Conservation (phyloP, 2,329 filamentous ascomycete genomes). For the Ophiosphaerella herpotricha region DNA sequence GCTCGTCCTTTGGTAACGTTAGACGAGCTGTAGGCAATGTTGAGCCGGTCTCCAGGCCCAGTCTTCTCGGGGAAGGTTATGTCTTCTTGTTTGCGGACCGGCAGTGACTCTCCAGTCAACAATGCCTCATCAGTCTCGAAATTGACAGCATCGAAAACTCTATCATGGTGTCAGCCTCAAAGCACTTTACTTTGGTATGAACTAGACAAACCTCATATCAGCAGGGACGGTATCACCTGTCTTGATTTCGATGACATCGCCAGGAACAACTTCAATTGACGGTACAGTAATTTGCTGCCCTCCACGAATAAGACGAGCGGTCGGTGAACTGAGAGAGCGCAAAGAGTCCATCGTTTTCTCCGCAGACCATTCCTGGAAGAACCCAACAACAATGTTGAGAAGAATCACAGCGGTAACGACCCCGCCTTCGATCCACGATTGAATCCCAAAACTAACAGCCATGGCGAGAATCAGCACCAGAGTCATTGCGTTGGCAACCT, state of each 20-base stretch:
- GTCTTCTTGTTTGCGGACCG: slow-evolving; percentile 67
- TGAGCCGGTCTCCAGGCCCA: slow-evolving; percentile 69
- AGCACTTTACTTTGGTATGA: too few species aligned
- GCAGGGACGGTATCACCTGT: slow-evolving; percentile 72
- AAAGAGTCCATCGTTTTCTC: slow-evolving; percentile 58
- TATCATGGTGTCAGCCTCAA: neutral
- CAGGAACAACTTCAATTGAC: slow-evolving; percentile 65
- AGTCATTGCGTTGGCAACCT: slow-evolving; percentile 79
- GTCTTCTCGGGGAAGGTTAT: slow-evolving; percentile 57
- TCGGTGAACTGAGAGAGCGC: slow-evolving; percentile 53
- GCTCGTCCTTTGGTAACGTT: slow-evolving; percentile 72
- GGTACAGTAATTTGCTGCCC: slow-evolving; percentile 58
- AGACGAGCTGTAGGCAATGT: slow-evolving; percentile 68
- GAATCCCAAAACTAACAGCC: slow-evolving; percentile 54
- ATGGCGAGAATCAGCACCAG: slow-evolving; percentile 61
- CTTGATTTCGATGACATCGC: slow-evolving; percentile 67
- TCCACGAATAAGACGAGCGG: slow-evolving; percentile 56
- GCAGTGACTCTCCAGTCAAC: slow-evolving; percentile 71
- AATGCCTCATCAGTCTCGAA: slow-evolving; percentile 75
- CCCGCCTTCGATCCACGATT: slow-evolving; percentile 55
- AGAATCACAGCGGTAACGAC: slow-evolving; percentile 53
- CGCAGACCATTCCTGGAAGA: slow-evolving; percentile 53
- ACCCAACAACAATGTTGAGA: slow-evolving; percentile 53
- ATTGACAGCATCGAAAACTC: slow-evolving; percentile 68
- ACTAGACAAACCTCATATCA: slow-evolving; percentile 53